These are phyloP conservation scores for Leptomonas pyrrhocoris DNA, from an alignment of 208 protist genomes.

Conservation along the genomic window DNA sequence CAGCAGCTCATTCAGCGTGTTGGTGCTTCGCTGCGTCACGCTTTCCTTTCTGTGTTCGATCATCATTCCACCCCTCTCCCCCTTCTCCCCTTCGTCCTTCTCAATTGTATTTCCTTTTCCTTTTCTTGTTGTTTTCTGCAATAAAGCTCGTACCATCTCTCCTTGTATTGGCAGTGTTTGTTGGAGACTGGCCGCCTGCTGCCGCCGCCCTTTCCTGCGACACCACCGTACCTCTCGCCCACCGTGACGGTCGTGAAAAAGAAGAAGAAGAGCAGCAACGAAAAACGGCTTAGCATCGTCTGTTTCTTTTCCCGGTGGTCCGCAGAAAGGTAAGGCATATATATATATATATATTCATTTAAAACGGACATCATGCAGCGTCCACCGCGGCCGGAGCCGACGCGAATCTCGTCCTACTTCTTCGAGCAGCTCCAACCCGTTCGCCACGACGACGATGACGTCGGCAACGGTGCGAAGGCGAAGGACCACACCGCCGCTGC, in stretches of 20 bases:
- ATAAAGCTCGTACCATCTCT: no score
- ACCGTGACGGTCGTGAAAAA: no score
- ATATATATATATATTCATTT: not conserved
- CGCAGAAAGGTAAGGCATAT: not conserved
- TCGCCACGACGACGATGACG: not conserved
- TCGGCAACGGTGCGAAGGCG: no score
- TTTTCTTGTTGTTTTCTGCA: constrained; percentile 11
- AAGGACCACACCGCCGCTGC: no score
- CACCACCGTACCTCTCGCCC: no score
- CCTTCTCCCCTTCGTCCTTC: not conserved
- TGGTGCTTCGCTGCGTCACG: no score
- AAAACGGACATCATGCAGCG: constrained; percentile 11
- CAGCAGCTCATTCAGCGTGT: not conserved
- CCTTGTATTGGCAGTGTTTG: no score
- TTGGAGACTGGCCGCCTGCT: no score
- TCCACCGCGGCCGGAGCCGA: constrained; percentile 39
- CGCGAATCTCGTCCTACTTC: constrained; percentile 52
- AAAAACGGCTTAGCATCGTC: not conserved
- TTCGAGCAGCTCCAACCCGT: constrained; percentile 53
- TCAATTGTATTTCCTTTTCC: not conserved
- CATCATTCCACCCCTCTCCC: not conserved
- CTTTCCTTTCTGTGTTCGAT: no score
- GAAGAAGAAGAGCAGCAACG: no score
- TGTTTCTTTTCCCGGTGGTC: constrained; percentile 8
- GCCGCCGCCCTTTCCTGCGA: no score